phyloP scores from a whole-genome alignment of 2,329 filamentous ascomycete genomes.

The Fusarium hostae region DNA sequence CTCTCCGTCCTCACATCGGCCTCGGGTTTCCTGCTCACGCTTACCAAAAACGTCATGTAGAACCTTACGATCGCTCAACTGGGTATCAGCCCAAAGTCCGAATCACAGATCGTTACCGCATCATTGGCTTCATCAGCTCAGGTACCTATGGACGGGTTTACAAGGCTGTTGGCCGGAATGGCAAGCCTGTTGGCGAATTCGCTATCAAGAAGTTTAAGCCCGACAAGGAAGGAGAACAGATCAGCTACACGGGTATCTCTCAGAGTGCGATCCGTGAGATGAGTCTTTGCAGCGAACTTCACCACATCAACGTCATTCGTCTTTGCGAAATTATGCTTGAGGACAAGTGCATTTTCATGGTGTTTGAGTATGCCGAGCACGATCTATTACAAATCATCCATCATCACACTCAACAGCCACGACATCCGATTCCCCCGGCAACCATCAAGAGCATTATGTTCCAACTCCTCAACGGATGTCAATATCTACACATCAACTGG shows the following conservation, averaged over 20 bases:
- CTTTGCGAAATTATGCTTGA: conserved; percentile 96
- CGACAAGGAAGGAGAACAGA: conserved; percentile 94
- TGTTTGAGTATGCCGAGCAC: conserved; percentile 98
- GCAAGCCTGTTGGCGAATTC: conserved; percentile 74
- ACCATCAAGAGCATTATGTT: conserved; percentile 96
- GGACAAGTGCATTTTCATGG: conserved; percentile 99
- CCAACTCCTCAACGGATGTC: conserved; percentile 92
- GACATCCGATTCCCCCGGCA: conserved; percentile 86
- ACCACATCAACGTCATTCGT: conserved; percentile 88
- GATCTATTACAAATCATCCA: conserved; percentile 98
- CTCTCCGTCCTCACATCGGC: conserved; percentile 50
- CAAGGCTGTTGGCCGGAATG: conserved; percentile 80
- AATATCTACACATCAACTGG: conserved; percentile 97
- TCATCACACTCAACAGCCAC: conserved; percentile 89
- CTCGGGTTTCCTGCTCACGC: conserved; percentile 43
- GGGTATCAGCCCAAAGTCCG: conserved; percentile 81
- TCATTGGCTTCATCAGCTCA: conserved; percentile 97
- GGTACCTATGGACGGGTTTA: conserved; percentile 98
- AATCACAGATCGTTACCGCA: conserved; percentile 92
- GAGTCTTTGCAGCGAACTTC: conserved; percentile 93
- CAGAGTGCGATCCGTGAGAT: conserved; percentile 98
- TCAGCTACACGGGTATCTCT: conserved; percentile 97
- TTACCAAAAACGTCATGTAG: conserved; percentile 55
- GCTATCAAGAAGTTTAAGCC: conserved; percentile 99
- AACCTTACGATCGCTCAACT: conserved; percentile 63